Evolutionary conservation across 305 asterid genomes (phyloP).

Genomic region (Plantago rigida): DNA sequence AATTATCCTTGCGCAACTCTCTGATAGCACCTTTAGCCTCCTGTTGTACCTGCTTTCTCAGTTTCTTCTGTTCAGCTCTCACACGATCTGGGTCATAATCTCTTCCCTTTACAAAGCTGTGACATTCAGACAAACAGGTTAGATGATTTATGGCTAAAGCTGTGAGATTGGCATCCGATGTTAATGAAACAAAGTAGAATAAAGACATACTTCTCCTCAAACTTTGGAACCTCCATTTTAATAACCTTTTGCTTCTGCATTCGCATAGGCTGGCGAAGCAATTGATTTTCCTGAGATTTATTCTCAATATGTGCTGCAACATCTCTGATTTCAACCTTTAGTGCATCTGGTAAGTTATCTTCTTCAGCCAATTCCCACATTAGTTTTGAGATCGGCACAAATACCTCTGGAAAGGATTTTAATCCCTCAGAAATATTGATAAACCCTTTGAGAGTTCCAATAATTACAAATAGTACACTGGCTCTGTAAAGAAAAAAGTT

Average conservation of each 20-base stretch:
- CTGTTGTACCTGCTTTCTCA: constrained; percentile 48
- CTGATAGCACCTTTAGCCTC: constrained; percentile 73
- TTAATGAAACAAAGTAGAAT: neutral
- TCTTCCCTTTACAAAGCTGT: constrained; percentile 88
- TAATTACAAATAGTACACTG: constrained; percentile 47
- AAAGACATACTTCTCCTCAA: constrained; percentile 59
- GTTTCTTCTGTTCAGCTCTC: constrained; percentile 61
- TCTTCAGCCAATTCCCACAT: constrained; percentile 44
- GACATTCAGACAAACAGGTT: constrained; percentile 5
- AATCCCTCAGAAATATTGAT: constrained; percentile 40
- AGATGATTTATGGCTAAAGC: neutral
- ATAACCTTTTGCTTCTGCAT: constrained; percentile 65
- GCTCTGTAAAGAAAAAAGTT: constrained; percentile 43
- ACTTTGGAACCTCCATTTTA: constrained; percentile 60
- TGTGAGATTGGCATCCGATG: neutral
- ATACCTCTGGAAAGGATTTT: constrained; percentile 78
- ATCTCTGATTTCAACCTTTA: constrained; percentile 47
- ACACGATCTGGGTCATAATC: constrained; percentile 94
- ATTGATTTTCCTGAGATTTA: constrained; percentile 47
- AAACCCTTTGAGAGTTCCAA: constrained; percentile 62
- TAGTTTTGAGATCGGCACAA: constrained; percentile 51
- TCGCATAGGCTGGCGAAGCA: constrained; percentile 59
- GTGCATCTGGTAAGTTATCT: constrained; percentile 43
- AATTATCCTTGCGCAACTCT: constrained; percentile 74
- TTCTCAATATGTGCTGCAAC: constrained; percentile 38